Percentiles rank a stretch among this genome's conserved stretches.
Conservation (phyloP, 2,329 filamentous ascomycete genomes). For the Cladosporium halotolerans region DNA sequence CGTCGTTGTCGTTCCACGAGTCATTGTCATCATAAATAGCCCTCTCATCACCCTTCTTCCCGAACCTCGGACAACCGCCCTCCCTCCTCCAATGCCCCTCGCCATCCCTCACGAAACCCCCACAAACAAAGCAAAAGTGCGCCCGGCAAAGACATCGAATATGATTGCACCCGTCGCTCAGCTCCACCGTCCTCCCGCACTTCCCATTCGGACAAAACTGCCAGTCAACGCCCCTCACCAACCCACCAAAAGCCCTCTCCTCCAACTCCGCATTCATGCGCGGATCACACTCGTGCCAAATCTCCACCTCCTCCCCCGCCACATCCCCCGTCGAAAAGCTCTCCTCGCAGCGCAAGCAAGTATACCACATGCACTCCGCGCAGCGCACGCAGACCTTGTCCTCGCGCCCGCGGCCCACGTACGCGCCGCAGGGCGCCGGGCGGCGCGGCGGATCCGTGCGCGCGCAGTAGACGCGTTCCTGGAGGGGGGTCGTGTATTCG, state of each 20-base stretch:
- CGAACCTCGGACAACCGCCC: conserved; percentile 4
- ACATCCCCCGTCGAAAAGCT: background rate
- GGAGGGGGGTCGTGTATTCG: conserved; percentile 10
- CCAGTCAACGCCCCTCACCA: conserved; percentile 13
- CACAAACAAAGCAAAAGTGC: conserved; percentile 19
- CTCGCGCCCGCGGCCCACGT: background rate
- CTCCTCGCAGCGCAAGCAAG: conserved; percentile 7
- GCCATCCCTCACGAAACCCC: conserved; percentile 1
- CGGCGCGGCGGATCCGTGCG: conserved; percentile 1
- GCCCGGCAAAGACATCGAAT: conserved; percentile 15
- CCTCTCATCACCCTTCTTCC: background rate
- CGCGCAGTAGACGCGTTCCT: conserved; percentile 11
- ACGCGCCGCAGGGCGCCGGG: conserved; percentile 1
- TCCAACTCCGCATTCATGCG: background rate
- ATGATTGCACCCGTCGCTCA: conserved; percentile 18
- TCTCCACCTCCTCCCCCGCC: background rate
- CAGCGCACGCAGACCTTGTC: background rate
- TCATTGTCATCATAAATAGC: conserved; percentile 4
- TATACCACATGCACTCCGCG: conserved; percentile 7
- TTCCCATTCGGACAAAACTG: conserved; percentile 15
- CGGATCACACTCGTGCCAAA: conserved; percentile 13
- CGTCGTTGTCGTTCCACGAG: conserved; percentile 1
- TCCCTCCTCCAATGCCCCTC: conserved; percentile 3
- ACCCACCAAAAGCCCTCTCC: conserved; percentile 10
- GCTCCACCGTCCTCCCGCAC: conserved; percentile 12